A percentile compares a stretch with the other conserved stretches of the same genome.
Evolutionary conservation across 2,329 filamentous ascomycete species (phyloP).

Genomic region (Coleophoma crateriformis): DNA sequence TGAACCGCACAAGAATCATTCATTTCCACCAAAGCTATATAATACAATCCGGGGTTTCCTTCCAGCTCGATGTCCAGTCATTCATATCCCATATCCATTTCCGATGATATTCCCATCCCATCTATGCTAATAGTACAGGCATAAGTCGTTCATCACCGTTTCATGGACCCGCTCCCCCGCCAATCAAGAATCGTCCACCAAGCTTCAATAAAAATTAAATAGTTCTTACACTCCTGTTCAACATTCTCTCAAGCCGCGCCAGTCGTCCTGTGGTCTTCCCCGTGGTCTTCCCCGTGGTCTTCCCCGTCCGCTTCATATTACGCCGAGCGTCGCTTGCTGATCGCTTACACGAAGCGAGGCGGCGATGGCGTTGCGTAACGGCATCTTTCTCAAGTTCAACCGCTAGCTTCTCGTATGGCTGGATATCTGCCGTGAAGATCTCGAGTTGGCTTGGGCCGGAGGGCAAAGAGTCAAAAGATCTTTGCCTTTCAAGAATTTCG

Average conservation of each 20-base stretch:
- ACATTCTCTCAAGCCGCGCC: neutral
- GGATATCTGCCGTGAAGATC: slow-evolving; percentile 9
- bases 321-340: neutral
- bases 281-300: neutral
- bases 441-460: slow-evolving; percentile 10
- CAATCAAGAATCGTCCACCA: too few species aligned
- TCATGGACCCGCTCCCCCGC: too few species aligned
- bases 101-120: too few species aligned
- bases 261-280: neutral
- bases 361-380: neutral
- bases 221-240: neutral
- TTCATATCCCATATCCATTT: too few species aligned
- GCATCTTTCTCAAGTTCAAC: neutral
- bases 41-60: too few species aligned
- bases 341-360: neutral
- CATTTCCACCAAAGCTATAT: too few species aligned
- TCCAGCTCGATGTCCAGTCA: too few species aligned
- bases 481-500: slow-evolving; percentile 7
- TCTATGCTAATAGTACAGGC: too few species aligned
- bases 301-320: neutral
- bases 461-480: slow-evolving; percentile 1
- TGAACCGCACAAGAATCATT: too few species aligned
- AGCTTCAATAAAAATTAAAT: neutral
- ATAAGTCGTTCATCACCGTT: too few species aligned
- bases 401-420: neutral